A percentile compares a stretch with the other conserved stretches of the same genome.
These are phyloP conservation scores for Poa annua DNA, from an alignment of 176 grass and related monocot species.

Conservation along the genomic window DNA sequence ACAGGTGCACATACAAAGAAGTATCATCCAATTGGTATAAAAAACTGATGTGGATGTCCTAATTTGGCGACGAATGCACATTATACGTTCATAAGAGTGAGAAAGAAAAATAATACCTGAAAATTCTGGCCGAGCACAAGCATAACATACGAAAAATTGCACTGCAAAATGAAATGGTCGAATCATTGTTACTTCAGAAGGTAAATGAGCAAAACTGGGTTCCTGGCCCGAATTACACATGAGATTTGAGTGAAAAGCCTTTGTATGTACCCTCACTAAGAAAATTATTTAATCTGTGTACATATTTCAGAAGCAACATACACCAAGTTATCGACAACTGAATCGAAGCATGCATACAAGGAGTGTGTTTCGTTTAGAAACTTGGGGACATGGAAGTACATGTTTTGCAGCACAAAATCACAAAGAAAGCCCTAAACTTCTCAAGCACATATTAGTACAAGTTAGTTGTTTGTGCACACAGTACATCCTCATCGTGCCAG, in stretches of 20 bases:
- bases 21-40: too few species aligned
- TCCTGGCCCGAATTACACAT: not conserved
- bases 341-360: not conserved
- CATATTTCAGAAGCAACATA: slow-evolving; percentile 12
- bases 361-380: not conserved
- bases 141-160: slow-evolving; percentile 90
- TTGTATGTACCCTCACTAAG: not conserved
- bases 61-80: not conserved
- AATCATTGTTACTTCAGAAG: not conserved
- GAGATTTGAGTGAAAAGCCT: not conserved
- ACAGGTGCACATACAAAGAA: not conserved
- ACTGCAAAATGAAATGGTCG: slow-evolving; percentile 63
- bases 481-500: not conserved
- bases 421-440: not conserved
- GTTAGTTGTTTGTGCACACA: not conserved
- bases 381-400: not conserved
- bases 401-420: not conserved
- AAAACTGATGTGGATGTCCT: not conserved
- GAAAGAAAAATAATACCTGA: slow-evolving; percentile 62
- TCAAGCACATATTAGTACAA: not conserved
- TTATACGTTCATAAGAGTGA: slow-evolving; percentile 33
- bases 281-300: not conserved
- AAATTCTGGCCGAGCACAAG: slow-evolving; percentile 89
- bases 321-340: not conserved
- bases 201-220: not conserved